Conservation (phyloP, 768 basidiomycete species). For the Boletus sp. region DNA sequence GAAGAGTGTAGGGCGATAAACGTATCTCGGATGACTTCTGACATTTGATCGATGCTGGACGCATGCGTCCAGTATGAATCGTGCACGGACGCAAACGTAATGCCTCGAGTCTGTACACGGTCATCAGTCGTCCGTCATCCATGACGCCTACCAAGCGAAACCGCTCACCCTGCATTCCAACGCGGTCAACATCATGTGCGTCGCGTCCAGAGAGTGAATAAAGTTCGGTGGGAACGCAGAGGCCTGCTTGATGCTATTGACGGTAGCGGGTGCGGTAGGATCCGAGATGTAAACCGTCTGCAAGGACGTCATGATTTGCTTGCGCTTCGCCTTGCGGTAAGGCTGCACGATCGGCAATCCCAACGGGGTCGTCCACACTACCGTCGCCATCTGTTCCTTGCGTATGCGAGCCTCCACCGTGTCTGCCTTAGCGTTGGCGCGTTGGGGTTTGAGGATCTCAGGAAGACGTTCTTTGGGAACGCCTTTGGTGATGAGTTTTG, state of each 20-base stretch:
- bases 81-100: slow-evolving; percentile 95
- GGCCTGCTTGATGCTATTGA: slow-evolving; percentile 84
- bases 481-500: slow-evolving; percentile 82
- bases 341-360: slow-evolving; percentile 96
- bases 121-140: slow-evolving; percentile 3
- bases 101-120: slow-evolving; percentile 51
- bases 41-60: slow-evolving; percentile 82
- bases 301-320: slow-evolving; percentile 79
- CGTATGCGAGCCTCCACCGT: slow-evolving; percentile 44
- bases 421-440: slow-evolving; percentile 9
- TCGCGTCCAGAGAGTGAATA: slow-evolving; percentile 95
- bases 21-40: slow-evolving; percentile 82
- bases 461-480: slow-evolving; percentile 70
- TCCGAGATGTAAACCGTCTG: slow-evolving; percentile 91
- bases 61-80: slow-evolving; percentile 99
- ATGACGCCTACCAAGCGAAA: not conserved
- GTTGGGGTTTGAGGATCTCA: slow-evolving; percentile 34
- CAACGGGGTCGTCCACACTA: slow-evolving; percentile 96
- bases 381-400: slow-evolving; percentile 92
- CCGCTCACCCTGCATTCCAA: slow-evolving; percentile 75
- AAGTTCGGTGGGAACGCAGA: slow-evolving; percentile 99
- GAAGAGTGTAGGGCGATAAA: slow-evolving; percentile 92
- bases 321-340: slow-evolving; percentile 79
- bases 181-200: slow-evolving; percentile 98
- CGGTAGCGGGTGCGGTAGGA: slow-evolving; percentile 73